Percentiles rank a stretch among this genome's conserved stretches.
Evolutionary conservation across 2,329 filamentous ascomycete genomes (phyloP).

Genomic region (Trichoderma semiorbis): DNA sequence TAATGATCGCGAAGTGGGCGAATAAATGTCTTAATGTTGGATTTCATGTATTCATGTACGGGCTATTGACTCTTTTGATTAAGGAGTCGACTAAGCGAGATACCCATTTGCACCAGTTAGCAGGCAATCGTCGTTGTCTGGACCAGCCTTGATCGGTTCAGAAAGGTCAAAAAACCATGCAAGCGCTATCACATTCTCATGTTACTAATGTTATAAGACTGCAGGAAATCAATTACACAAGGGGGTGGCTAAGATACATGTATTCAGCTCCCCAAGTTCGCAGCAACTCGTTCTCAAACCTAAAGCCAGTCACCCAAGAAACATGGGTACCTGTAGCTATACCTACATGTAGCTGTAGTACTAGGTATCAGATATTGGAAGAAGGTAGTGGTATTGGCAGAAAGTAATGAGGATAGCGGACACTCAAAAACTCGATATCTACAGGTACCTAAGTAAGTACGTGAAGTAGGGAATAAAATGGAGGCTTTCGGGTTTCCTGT

Average conservation of each 20-base stretch:
- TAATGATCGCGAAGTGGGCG: slow-evolving; percentile 52
- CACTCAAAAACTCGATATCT: not conserved
- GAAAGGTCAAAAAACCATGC: not conserved
- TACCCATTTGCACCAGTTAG: not conserved
- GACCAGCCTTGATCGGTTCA: not conserved
- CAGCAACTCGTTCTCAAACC: not conserved
- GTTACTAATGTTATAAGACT: not conserved
- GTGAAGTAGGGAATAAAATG: not conserved
- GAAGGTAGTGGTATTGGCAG: too few relatives aligned
- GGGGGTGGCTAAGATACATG: not conserved
- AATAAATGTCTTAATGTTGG: slow-evolving; percentile 33
- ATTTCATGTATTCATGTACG: not conserved
- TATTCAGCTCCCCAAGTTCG: too few relatives aligned
- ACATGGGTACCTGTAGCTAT: not conserved
- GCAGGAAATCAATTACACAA: not conserved
- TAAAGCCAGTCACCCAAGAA: not conserved
- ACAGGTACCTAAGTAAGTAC: not conserved
- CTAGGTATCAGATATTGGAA: not conserved
- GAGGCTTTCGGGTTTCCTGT: not conserved
- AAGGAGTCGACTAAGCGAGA: slow-evolving; percentile 15
- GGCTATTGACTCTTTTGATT: not conserved
- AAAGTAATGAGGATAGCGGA: not conserved
- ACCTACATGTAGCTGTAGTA: not conserved
- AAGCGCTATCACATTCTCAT: not conserved
- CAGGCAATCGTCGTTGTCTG: not conserved